phyloP scores from a whole-genome alignment of 1,284 basidiomycete genomes.

The Cutaneotrichosporon sp. region DNA sequence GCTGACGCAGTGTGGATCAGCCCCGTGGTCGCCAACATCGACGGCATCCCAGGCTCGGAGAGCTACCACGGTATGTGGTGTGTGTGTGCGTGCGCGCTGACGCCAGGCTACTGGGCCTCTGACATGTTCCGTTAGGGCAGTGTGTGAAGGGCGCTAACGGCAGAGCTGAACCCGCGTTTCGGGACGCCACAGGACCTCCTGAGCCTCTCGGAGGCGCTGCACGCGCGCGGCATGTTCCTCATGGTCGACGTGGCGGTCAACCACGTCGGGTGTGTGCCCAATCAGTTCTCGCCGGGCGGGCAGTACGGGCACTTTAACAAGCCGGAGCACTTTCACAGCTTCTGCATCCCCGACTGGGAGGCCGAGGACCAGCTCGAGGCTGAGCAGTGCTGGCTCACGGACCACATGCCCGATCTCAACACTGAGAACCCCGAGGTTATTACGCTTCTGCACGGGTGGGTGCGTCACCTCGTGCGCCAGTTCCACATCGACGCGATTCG shows the following conservation, averaged over 20 bases:
- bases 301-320: slow-evolving; percentile 19
- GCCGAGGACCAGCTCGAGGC: slow-evolving; percentile 54
- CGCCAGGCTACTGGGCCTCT: slow-evolving; percentile 51
- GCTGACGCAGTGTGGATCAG: slow-evolving; percentile 49
- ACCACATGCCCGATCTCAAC: slow-evolving; percentile 55
- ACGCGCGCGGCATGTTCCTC: slow-evolving; percentile 56
- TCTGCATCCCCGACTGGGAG: slow-evolving; percentile 54
- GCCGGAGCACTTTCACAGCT: slow-evolving; percentile 50
- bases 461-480: slow-evolving; percentile 51
- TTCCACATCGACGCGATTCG: slow-evolving; percentile 56
- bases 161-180: slow-evolving; percentile 55
- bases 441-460: slow-evolving; percentile 53
- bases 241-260: slow-evolving; percentile 58
- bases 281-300: slow-evolving; percentile 32
- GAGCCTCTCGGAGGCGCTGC: slow-evolving; percentile 54
- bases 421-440: slow-evolving; percentile 55
- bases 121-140: slow-evolving; percentile 39
- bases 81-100: slow-evolving; percentile 10
- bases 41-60: slow-evolving; percentile 37
- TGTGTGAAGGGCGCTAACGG: not conserved
- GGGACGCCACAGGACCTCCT: slow-evolving; percentile 54
- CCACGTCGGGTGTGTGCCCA: slow-evolving; percentile 53
- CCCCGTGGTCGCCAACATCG: slow-evolving; percentile 50
- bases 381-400: slow-evolving; percentile 48
- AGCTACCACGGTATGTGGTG: slow-evolving; percentile 54